phyloP scores from a whole-genome alignment of 805 yeast genomes.

The Sugiyamaella valdiviana region DNA sequence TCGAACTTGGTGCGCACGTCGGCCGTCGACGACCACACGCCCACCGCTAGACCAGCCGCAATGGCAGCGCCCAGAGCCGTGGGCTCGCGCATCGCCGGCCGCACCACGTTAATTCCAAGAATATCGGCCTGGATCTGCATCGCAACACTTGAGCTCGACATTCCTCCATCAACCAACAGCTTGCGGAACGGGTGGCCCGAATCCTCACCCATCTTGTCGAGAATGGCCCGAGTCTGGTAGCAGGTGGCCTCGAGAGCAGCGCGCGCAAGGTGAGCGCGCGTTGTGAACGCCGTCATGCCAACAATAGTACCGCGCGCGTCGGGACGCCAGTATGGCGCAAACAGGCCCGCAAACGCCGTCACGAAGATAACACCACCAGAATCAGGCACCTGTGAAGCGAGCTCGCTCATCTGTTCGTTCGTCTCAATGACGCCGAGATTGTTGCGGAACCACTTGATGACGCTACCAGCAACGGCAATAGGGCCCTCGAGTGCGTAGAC shows the following conservation, averaged over 20 bases:
- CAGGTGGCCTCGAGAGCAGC: conserved; percentile 96
- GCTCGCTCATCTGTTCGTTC: conserved; percentile 83
- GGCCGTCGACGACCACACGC: conserved; percentile 66
- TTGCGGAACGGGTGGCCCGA: conserved; percentile 53
- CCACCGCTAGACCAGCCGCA: conserved; percentile 79
- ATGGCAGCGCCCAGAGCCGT: conserved; percentile 96
- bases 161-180: conserved; percentile 80
- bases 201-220: conserved; percentile 84
- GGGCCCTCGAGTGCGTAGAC: conserved; percentile 93
- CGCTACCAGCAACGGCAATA: conserved; percentile 92
- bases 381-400: conserved; percentile 73
- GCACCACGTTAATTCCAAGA: conserved; percentile 74
- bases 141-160: conserved; percentile 84
- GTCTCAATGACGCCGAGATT: conserved; percentile 74
- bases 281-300: conserved; percentile 89
- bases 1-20: conserved; percentile 43
- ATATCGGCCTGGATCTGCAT: conserved; percentile 93
- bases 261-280: conserved; percentile 85
- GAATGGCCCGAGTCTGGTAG: conserved; percentile 84
- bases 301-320: conserved; percentile 88
- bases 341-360: conserved; percentile 89
- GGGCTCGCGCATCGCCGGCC: conserved; percentile 82
- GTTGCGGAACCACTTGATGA: conserved; percentile 90
- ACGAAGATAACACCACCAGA: conserved; percentile 92
- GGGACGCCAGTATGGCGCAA: conserved; percentile 95